Base-by-base conservation (phyloP, 805 yeast species). In the Blastobotrys mokoenaii region DNA sequence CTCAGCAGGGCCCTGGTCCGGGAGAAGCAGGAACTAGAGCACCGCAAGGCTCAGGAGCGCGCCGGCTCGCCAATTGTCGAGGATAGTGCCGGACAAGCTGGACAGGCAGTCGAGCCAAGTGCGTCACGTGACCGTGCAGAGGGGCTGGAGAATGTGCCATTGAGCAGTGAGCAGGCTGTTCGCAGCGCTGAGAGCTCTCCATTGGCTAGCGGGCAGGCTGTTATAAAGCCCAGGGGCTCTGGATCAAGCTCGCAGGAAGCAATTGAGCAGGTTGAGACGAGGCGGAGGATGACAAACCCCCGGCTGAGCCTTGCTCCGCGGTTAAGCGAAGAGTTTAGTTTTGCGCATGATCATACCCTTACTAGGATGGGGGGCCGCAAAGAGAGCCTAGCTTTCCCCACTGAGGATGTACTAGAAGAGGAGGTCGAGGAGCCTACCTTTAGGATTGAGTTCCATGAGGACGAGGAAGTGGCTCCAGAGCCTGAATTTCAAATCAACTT, bases 1-100 rank as follows among this genome's bases (percentile, higher is more conserved):
- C 38, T 55, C 30, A 55, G 58, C 17, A 31, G 58, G n/a, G 54
- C 43, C 3, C 27, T 55, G 45, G 52, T 45, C 5, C 44, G 39
- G 20, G 51, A 53, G 15, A 43, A 49, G 25, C 8, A 12, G 36
- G 27, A 36, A 17, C 31, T 39, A 11, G 17, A 40, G 31, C 22
- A 15, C 3, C 31, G 33, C 16, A 22, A 27, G 34, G 16, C 14
- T 8, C 4, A 5, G 7, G 27, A 22, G 8, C 8, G 8, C 27
- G 8, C 27, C 27, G 8, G 27, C 27, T 8, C 27, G 7, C 4
- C 27, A 22, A 22, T 22, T 22, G 27, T 22, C 27, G 27, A 5
- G 27, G 27, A 22, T 5, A 22, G 7, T 8, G 27, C 27, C 27
- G 29, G 14, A 22, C 15, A 9, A 22, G n/a, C n/a, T n/a, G n/a